phyloP scores from a whole-genome alignment of 176 grass and related monocot genomes.

The Oropetium thomaeum region DNA sequence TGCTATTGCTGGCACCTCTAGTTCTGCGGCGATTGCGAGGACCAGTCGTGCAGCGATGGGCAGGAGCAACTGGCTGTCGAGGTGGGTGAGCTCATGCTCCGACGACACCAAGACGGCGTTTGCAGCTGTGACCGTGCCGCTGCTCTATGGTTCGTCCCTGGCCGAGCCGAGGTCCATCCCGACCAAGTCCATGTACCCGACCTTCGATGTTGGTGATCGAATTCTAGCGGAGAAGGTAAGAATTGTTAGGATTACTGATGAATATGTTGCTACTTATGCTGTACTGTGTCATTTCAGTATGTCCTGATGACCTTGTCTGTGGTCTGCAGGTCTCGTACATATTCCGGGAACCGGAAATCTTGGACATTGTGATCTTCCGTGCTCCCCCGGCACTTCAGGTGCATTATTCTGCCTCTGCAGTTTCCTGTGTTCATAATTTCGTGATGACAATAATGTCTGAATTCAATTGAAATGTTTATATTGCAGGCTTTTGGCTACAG shows the following conservation, averaged over 20 bases:
- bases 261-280: not conserved
- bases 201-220: constrained; percentile 92
- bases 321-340: constrained; percentile 79
- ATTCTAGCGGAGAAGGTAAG: constrained; percentile 97
- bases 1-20: not conserved
- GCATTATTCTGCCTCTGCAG: constrained; percentile 3
- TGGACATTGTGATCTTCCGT: constrained; percentile 92
- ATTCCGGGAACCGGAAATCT: constrained; percentile 86
- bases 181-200: constrained; percentile 94
- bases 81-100: constrained; percentile 76
- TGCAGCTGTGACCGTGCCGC: constrained; percentile 78
- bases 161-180: constrained; percentile 93
- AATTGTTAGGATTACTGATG: not conserved
- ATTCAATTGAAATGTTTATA: not conserved
- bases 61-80: constrained; percentile 70
- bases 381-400: constrained; percentile 69
- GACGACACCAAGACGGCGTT: constrained; percentile 93
- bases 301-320: constrained; percentile 12
- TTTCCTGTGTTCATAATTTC: not conserved
- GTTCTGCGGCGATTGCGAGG: constrained; percentile 16
- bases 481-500: constrained; percentile 70
- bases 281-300: not conserved
- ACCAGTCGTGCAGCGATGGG: constrained; percentile 27
- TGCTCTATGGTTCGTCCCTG: constrained; percentile 75
- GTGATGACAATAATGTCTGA: constrained; percentile 23